Conservation (phyloP, 345 rosid genomes). For the Anacardium occidentale region DNA sequence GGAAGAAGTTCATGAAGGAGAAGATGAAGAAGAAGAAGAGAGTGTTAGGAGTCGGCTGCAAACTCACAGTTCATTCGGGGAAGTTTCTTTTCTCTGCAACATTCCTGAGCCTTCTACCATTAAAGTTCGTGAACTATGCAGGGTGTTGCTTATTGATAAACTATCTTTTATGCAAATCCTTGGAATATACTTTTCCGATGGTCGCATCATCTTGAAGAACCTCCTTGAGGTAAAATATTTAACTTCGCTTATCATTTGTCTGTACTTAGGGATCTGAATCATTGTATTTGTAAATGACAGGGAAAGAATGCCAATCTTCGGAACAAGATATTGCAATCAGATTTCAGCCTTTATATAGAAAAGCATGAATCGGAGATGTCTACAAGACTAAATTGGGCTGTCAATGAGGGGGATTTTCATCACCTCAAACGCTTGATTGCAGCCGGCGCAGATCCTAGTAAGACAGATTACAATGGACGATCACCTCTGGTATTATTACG, state of each 20-base stretch:
- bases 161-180: slow-evolving; percentile 66
- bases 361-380: slow-evolving; percentile 73
- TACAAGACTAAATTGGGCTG: slow-evolving; percentile 61
- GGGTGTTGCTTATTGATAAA: slow-evolving; percentile 65
- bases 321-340: slow-evolving; percentile 57
- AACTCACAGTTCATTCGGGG: slow-evolving; percentile 57
- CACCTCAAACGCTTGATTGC: slow-evolving; percentile 57
- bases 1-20: slow-evolving; percentile 57
- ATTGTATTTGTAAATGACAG: slow-evolving; percentile 37
- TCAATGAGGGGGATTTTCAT: slow-evolving; percentile 63
- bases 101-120: slow-evolving; percentile 59
- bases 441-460: slow-evolving; percentile 69
- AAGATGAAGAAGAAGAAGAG: slow-evolving; percentile 34
- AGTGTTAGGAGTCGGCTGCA: slow-evolving; percentile 24
- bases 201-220: slow-evolving; percentile 66
- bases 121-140: slow-evolving; percentile 57
- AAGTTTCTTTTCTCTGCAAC: slow-evolving; percentile 68
- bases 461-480: slow-evolving; percentile 75
- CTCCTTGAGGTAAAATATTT: slow-evolving; percentile 51
- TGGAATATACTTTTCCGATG: slow-evolving; percentile 67
- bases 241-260: background rate
- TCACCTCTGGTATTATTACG: slow-evolving; percentile 63
- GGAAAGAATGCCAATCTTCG: slow-evolving; percentile 57
- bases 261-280: too few relatives aligned
- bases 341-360: slow-evolving; percentile 59